Evolutionary conservation across 2,329 filamentous ascomycete genomes (phyloP).

Genomic region (Elsinoe perseae): DNA sequence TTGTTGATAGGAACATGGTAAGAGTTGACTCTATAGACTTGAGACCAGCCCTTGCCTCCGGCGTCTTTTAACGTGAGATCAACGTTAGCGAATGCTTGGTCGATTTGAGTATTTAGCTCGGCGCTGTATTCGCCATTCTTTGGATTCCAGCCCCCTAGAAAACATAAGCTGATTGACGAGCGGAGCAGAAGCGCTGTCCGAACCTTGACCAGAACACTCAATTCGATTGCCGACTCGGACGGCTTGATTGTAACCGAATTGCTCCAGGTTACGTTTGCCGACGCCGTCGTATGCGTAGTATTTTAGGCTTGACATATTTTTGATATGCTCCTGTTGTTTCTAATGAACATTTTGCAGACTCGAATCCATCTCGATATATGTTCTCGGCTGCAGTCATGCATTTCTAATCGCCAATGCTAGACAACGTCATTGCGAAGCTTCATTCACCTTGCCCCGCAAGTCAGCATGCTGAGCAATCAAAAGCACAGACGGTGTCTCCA

Average conservation of each 20-base stretch:
- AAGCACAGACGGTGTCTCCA: no score
- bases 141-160: slow-evolving; percentile 32
- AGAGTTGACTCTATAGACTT: slow-evolving; percentile 38
- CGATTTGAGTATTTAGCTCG: slow-evolving; percentile 28
- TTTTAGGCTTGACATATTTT: neutral
- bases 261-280: slow-evolving; percentile 31
- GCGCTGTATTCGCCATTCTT: slow-evolving; percentile 20
- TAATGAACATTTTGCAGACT: no score
- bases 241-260: slow-evolving; percentile 30
- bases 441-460: no score
- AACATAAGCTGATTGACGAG: neutral
- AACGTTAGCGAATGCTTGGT: slow-evolving; percentile 49
- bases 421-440: no score
- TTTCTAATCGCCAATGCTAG: no score
- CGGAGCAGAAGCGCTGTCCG: neutral
- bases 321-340: no score
- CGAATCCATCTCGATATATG: no score
- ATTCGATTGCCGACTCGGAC: slow-evolving; percentile 32
- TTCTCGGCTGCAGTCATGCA: neutral
- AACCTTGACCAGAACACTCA: slow-evolving; percentile 33
- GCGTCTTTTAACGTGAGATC: slow-evolving; percentile 45
- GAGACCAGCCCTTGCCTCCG: slow-evolving; percentile 50
- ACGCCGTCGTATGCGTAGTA: slow-evolving; percentile 30
- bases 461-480: no score
- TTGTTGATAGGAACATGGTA: slow-evolving; percentile 23